Evolutionary conservation across 1,284 basidiomycete genomes (phyloP).

Genomic region (Xerocomus minutiporus): DNA sequence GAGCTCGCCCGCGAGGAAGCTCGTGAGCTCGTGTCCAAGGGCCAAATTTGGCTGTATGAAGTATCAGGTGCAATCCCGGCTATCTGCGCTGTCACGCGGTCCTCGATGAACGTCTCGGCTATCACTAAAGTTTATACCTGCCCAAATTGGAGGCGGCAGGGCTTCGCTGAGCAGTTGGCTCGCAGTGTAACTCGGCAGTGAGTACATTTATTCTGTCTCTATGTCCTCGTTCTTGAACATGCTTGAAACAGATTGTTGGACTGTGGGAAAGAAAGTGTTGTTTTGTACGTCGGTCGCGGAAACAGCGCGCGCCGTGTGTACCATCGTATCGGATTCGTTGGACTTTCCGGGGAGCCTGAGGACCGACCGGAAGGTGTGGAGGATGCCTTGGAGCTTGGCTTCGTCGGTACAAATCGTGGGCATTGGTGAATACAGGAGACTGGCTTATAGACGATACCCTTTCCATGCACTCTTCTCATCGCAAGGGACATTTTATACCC

Average conservation of each 20-base stretch:
- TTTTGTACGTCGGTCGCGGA: conserved; percentile 48
- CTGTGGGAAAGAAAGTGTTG: conserved; percentile 37
- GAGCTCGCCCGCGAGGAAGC: conserved; percentile 51
- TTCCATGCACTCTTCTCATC: background rate
- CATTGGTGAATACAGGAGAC: conserved; percentile 19
- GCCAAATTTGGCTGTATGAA: conserved; percentile 61
- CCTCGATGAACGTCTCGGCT: conserved; percentile 39
- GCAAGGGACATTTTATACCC: background rate
- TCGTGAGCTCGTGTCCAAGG: conserved; percentile 42
- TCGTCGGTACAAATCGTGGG: conserved; percentile 32
- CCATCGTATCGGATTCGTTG: conserved; percentile 47
- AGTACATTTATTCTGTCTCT: conserved; percentile 12
- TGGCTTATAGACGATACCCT: background rate
- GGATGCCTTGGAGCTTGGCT: conserved; percentile 51
- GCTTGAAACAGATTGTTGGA: conserved; percentile 33
- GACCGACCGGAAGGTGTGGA: conserved; percentile 35
- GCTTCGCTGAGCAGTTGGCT: conserved; percentile 46
- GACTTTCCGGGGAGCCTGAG: conserved; percentile 27
- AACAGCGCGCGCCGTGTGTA: conserved; percentile 50
- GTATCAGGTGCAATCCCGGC: conserved; percentile 47
- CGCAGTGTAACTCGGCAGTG: conserved; percentile 39
- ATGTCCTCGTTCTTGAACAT: conserved; percentile 5
- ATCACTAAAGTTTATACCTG: conserved; percentile 52
- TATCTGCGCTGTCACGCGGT: conserved; percentile 53
- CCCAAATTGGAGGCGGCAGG: conserved; percentile 37